Conservation (phyloP, 1,139 yeast species). For the Eremothecium cymbalariae region DNA sequence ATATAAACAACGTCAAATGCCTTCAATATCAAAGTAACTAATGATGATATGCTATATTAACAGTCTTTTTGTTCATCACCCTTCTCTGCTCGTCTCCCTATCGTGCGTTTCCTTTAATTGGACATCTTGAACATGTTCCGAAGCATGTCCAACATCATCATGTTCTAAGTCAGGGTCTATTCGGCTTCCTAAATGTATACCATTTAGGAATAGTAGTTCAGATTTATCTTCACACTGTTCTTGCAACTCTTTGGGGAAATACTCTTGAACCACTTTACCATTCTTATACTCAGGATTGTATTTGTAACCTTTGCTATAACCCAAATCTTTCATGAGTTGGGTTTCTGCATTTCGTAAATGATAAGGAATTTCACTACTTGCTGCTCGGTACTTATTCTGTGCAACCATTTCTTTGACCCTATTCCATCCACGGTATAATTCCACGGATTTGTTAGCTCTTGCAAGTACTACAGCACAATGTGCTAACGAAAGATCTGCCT, state of each 20-base stretch:
- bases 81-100: no score
- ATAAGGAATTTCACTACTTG: slow-evolving; percentile 59
- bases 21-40: no score
- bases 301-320: slow-evolving; percentile 76
- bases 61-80: no score
- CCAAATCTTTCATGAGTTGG: slow-evolving; percentile 74
- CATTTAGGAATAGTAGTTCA: slow-evolving; percentile 32
- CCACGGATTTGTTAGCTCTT: slow-evolving; percentile 75
- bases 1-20: no score
- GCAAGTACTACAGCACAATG: slow-evolving; percentile 90
- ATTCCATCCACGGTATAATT: slow-evolving; percentile 72
- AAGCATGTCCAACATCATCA: no score
- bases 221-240: slow-evolving; percentile 22
- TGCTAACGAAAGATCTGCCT: slow-evolving; percentile 81
- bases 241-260: slow-evolving; percentile 49
- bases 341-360: slow-evolving; percentile 96
- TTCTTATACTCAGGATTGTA: slow-evolving; percentile 73
- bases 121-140: no score
- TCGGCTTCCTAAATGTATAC: slow-evolving; percentile 37
- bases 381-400: slow-evolving; percentile 52
- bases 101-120: no score
- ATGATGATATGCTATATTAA: no score
- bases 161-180: slow-evolving; percentile 34
- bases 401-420: slow-evolving; percentile 50
- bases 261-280: slow-evolving; percentile 67